Evolutionary conservation across 1,284 basidiomycete genomes (phyloP).

Genomic region (Leccinum fuscescens): DNA sequence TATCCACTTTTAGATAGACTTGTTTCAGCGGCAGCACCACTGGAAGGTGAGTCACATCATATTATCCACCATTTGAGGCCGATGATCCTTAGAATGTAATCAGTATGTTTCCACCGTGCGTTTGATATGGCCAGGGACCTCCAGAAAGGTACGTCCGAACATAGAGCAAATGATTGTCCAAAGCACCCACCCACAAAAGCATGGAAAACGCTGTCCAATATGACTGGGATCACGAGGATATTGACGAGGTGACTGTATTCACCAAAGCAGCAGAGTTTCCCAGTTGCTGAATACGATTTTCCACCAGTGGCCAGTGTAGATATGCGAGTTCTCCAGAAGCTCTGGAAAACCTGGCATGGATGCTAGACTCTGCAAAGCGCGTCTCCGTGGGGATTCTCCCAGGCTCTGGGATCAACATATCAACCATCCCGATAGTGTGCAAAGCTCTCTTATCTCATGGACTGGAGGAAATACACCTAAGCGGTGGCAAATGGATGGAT

Average conservation of each 20-base stretch:
- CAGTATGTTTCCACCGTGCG: conserved; percentile 82
- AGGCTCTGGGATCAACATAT: conserved; percentile 67
- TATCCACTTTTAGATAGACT: conserved; percentile 41
- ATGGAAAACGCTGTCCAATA: conserved; percentile 48
- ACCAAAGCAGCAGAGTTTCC: neutral
- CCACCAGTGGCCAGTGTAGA: conserved; percentile 49
- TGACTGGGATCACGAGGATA: conserved; percentile 68
- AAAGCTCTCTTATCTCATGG: conserved; percentile 51
- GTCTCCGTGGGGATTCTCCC: conserved; percentile 55
- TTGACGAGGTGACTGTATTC: conserved; percentile 59
- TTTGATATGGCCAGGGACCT: conserved; percentile 71
- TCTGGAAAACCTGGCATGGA: conserved; percentile 42
- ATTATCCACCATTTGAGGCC: neutral
- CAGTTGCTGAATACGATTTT: conserved; percentile 5
- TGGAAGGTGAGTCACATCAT: conserved; percentile 52
- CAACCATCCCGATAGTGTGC: conserved; percentile 49
- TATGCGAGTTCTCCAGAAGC: conserved; percentile 38
- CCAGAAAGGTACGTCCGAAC: conserved; percentile 44
- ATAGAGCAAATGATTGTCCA: neutral
- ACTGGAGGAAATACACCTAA: conserved; percentile 67
- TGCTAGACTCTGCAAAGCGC: conserved; percentile 37
- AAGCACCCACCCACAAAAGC: conserved; percentile 39
- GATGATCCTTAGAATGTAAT: conserved; percentile 1
- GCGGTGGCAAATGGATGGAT: conserved; percentile 62
- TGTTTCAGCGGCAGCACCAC: conserved; percentile 53